Percentiles rank a stretch among this genome's conserved stretches.
These are phyloP conservation scores for Ceratocystis papillata DNA, from an alignment of 2,329 filamentous ascomycete genomes.

Conservation along the genomic window DNA sequence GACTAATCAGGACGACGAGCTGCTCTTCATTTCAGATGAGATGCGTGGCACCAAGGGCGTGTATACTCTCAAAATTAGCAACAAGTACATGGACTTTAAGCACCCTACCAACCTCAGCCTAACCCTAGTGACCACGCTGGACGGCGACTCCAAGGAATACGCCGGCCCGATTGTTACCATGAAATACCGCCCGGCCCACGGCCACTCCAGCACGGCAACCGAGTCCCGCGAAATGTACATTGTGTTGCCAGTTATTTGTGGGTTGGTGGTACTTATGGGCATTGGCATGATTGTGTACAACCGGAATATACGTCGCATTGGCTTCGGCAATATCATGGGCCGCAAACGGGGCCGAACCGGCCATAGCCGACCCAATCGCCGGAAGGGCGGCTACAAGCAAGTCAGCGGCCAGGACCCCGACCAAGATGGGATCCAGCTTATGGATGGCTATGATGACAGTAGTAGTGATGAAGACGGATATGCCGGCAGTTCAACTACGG, in stretches of 20 bases:
- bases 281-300: slow-evolving; percentile 49
- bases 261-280: slow-evolving; percentile 38
- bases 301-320: slow-evolving; percentile 40
- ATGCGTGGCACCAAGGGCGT: slow-evolving; percentile 37
- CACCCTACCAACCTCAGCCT: slow-evolving; percentile 40
- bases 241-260: slow-evolving; percentile 42
- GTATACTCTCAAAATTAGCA: slow-evolving; percentile 37
- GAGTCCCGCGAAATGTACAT: slow-evolving; percentile 40
- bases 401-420: background rate
- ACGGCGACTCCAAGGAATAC: slow-evolving; percentile 34
- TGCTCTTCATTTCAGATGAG: slow-evolving; percentile 33
- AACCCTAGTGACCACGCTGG: slow-evolving; percentile 34
- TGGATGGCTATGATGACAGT: slow-evolving; percentile 23
- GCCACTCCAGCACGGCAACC: slow-evolving; percentile 30
- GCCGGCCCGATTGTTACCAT: slow-evolving; percentile 35
- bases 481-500: background rate
- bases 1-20: slow-evolving; percentile 33
- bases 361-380: slow-evolving; percentile 32
- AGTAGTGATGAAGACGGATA: slow-evolving; percentile 11
- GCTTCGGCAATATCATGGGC: slow-evolving; percentile 43
- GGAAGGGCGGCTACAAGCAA: slow-evolving; percentile 30
- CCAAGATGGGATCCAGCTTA: background rate
- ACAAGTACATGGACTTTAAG: slow-evolving; percentile 32
- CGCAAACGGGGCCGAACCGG: slow-evolving; percentile 33
- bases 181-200: slow-evolving; percentile 30